Conservation (phyloP, 228 moss, liverwort and hornwort genomes). For the Sphagnum magellanicum region DNA sequence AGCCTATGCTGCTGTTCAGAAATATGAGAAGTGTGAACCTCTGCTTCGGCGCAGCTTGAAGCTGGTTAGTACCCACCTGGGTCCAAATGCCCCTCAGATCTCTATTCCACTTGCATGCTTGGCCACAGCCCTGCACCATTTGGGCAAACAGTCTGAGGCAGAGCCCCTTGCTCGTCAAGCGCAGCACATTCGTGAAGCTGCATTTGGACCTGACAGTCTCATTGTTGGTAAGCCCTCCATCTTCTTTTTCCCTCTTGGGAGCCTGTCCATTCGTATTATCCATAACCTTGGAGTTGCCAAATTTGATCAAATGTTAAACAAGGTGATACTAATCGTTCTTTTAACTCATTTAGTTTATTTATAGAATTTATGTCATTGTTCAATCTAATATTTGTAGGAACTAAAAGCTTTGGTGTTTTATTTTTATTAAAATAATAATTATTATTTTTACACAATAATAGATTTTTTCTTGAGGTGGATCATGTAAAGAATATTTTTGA, state of each 20-base stretch:
- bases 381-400: no score
- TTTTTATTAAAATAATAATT: no score
- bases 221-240: constrained; percentile 52
- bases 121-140: constrained; percentile 79
- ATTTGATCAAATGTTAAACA: no score
- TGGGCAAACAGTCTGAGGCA: constrained; percentile 65
- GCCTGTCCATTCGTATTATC: not conserved
- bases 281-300: no score
- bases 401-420: no score
- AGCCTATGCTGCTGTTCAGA: constrained; percentile 64
- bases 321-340: no score
- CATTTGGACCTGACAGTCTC: constrained; percentile 64
- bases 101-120: constrained; percentile 74
- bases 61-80: constrained; percentile 59
- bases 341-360: no score
- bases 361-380: no score
- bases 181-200: constrained; percentile 65
- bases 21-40: constrained; percentile 78
- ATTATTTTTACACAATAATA: no score
- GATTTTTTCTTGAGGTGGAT: no score
- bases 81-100: constrained; percentile 68
- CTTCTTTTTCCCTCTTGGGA: not conserved
- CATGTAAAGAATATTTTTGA: no score
- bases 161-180: constrained; percentile 90
- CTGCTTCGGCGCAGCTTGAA: constrained; percentile 71